Evolutionary conservation across 140 eudicot genomes (phyloP).

Genomic region (Flaveria floridana): DNA sequence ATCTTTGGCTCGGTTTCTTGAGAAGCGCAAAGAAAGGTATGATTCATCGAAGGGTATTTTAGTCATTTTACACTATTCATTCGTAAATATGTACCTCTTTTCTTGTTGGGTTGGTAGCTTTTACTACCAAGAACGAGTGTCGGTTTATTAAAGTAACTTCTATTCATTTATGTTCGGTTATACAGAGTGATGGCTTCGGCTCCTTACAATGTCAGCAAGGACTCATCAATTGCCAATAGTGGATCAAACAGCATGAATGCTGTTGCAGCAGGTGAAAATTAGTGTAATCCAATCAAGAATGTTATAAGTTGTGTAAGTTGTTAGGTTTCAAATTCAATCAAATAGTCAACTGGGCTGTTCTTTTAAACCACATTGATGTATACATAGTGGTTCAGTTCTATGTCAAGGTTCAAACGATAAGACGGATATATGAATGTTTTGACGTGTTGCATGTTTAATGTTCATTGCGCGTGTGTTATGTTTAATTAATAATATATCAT

Average conservation of each 20-base stretch:
- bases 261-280: slow-evolving; percentile 25
- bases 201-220: slow-evolving; percentile 53
- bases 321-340: slow-evolving; percentile 29
- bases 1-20: slow-evolving; percentile 75
- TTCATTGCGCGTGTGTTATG: background rate
- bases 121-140: background rate
- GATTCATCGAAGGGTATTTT: slow-evolving; percentile 10
- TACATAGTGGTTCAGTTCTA: slow-evolving; percentile 36
- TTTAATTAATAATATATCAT: background rate
- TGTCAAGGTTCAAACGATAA: slow-evolving; percentile 22
- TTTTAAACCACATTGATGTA: slow-evolving; percentile 41
- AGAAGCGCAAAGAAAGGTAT: slow-evolving; percentile 86
- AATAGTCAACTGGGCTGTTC: slow-evolving; percentile 16
- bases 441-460: slow-evolving; percentile 23
- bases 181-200: slow-evolving; percentile 55
- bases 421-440: slow-evolving; percentile 31
- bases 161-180: background rate
- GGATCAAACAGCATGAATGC: slow-evolving; percentile 33
- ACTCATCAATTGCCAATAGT: slow-evolving; percentile 4
- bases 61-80: background rate
- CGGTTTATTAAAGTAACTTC: background rate
- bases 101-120: background rate
- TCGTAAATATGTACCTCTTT: background rate
- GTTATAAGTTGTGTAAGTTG: slow-evolving; percentile 32
- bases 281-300: slow-evolving; percentile 23